Conservation (phyloP, 2,329 filamentous ascomycete genomes). For the Fusarium vanettenii region DNA sequence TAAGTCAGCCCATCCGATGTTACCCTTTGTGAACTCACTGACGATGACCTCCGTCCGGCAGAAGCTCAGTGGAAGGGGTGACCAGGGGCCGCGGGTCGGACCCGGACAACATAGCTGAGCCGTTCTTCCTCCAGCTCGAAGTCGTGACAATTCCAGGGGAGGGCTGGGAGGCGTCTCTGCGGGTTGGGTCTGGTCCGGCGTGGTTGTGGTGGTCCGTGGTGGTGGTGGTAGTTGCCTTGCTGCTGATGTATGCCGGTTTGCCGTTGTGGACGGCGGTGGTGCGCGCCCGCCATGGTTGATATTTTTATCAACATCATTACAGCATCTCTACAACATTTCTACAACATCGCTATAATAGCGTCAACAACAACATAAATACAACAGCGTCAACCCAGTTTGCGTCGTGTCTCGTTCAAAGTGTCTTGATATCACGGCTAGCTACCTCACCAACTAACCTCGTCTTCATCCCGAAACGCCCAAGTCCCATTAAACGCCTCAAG, state of each 20-base stretch:
- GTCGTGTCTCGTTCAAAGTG: not conserved
- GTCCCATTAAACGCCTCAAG: constrained; percentile 32
- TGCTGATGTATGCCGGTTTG: not conserved
- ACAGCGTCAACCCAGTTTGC: not conserved
- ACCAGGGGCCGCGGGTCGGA: too few relatives aligned
- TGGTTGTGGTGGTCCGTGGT: not conserved
- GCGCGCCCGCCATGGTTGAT: not conserved
- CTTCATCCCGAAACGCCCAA: constrained; percentile 33
- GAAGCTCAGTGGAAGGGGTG: not conserved
- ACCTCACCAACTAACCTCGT: constrained; percentile 20
- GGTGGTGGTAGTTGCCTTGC: not conserved
- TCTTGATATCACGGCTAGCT: constrained; percentile 11
- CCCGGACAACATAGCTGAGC: too few relatives aligned
- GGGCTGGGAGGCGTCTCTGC: not conserved
- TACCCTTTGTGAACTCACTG: not conserved
- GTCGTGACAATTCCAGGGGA: too few relatives aligned
- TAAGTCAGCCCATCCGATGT: not conserved
- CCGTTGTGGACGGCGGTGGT: not conserved
- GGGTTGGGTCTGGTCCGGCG: not conserved
- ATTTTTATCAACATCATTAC: not conserved
- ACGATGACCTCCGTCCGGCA: not conserved
- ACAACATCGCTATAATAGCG: not conserved
- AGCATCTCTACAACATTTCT: not conserved
- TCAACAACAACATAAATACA: not conserved
- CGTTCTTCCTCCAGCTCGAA: not conserved